phyloP scores from a whole-genome alignment of 2,329 filamentous ascomycete genomes.

The Fusarium nygamai region DNA sequence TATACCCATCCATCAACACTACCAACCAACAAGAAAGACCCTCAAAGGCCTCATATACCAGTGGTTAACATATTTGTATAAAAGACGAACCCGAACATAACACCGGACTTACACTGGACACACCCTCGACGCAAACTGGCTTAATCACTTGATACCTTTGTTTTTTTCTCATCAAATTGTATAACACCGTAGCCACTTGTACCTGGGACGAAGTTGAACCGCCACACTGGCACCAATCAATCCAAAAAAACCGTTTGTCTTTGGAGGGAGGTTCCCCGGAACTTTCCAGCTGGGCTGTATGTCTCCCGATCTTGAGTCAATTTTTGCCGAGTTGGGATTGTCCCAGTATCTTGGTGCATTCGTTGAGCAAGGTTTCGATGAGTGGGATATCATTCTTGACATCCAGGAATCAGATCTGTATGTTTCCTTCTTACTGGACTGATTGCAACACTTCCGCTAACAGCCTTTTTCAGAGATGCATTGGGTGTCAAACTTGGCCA shows the following conservation, averaged over 20 bases:
- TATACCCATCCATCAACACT: background rate
- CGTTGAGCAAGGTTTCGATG: slow-evolving; percentile 83
- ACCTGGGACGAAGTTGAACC: slow-evolving; percentile 6
- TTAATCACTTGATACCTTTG: background rate
- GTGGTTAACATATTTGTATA: background rate
- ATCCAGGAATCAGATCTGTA: slow-evolving; percentile 87
- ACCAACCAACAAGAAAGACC: background rate
- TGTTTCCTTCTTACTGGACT: slow-evolving; percentile 44
- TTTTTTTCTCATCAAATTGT: background rate
- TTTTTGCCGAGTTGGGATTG: slow-evolving; percentile 80
- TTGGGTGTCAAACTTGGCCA: slow-evolving; percentile 84
- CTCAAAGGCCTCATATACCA: background rate
- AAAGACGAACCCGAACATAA: background rate
- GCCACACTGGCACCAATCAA: slow-evolving; percentile 35
- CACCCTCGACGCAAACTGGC: background rate
- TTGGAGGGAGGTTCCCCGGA: slow-evolving; percentile 14
- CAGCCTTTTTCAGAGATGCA: slow-evolving; percentile 64
- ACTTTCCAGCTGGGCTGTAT: slow-evolving; percentile 46
- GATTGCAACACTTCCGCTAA: slow-evolving; percentile 26
- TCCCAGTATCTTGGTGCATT: slow-evolving; percentile 79
- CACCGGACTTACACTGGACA: background rate
- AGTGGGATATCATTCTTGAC: slow-evolving; percentile 84
- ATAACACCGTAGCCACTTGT: background rate
- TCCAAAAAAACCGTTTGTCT: slow-evolving; percentile 5
- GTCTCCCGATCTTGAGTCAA: slow-evolving; percentile 69